Evolutionary conservation across 2,329 filamentous ascomycete genomes (phyloP).

Genomic region (Curvularia lunata): DNA sequence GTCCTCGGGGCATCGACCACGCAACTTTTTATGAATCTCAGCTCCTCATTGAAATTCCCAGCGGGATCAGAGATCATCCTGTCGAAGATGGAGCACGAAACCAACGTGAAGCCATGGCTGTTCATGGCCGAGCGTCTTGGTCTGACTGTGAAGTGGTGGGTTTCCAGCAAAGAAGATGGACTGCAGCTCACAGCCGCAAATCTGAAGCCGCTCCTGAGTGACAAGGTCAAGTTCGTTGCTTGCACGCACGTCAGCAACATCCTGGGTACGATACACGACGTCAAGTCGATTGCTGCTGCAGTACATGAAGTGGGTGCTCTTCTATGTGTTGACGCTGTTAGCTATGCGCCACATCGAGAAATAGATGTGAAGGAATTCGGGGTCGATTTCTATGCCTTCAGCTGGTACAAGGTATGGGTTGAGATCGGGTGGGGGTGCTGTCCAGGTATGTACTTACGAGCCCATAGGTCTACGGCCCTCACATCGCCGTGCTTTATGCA

Average conservation of each 20-base stretch:
- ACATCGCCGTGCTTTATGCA: conserved; percentile 74
- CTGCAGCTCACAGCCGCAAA: conserved; percentile 65
- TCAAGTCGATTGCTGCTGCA: conserved; percentile 61
- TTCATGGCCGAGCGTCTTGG: conserved; percentile 67
- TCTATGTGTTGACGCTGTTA: conserved; percentile 76
- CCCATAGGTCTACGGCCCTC: conserved; percentile 73
- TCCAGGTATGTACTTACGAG: neutral
- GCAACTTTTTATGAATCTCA: conserved; percentile 75
- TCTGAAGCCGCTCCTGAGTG: conserved; percentile 64
- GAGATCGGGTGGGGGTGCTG: neutral
- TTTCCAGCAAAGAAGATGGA: conserved; percentile 52
- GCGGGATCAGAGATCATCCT: conserved; percentile 70
- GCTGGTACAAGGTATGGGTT: conserved; percentile 71
- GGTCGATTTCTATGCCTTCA: conserved; percentile 79
- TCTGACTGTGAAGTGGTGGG: conserved; percentile 74
- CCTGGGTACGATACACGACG: conserved; percentile 72
- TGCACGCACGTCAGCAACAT: conserved; percentile 79
- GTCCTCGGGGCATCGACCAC: conserved; percentile 77
- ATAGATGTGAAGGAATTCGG: conserved; percentile 72
- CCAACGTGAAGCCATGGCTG: conserved; percentile 77
- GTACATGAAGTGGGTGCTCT: conserved; percentile 63
- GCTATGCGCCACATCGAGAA: conserved; percentile 74
- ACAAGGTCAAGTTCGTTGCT: conserved; percentile 71
- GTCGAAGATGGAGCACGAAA: conserved; percentile 77
- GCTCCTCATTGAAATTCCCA: conserved; percentile 41